Evolutionary conservation across 106 monocot species (phyloP).

Genomic region (Dioscorea zingiberensis): DNA sequence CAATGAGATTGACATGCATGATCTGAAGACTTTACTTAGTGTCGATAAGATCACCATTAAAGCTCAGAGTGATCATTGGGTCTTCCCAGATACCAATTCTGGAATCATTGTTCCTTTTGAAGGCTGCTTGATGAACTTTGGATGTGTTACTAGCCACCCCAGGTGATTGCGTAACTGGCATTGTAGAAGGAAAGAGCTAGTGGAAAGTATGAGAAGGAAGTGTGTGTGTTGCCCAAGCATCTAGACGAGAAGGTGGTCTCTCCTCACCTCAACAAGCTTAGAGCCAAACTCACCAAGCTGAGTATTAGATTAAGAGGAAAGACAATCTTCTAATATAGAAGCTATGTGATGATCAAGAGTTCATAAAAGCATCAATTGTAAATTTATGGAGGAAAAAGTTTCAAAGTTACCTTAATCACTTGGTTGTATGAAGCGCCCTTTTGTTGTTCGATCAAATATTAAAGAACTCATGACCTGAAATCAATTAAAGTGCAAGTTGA

Average conservation of each 20-base stretch:
- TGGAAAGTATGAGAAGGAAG: conserved; percentile 85
- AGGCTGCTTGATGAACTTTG: conserved; percentile 84
- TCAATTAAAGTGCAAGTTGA: no score
- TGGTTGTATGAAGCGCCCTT: no score
- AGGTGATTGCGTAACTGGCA: conserved; percentile 86
- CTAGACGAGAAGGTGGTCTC: conserved; percentile 90
- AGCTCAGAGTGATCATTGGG: conserved; percentile 83
- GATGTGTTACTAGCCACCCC: conserved; percentile 79
- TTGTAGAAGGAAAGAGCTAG: conserved; percentile 70
- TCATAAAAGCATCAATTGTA: no score
- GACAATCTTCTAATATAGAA: no score
- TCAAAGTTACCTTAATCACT: no score
- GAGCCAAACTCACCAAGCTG: conserved; percentile 83
- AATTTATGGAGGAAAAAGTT: no score
- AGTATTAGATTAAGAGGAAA: no score
- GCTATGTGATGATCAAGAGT: no score
- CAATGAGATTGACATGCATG: conserved; percentile 89
- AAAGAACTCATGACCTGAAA: no score
- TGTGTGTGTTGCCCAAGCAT: no score
- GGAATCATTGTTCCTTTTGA: conserved; percentile 80
- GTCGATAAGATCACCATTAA: conserved; percentile 89
- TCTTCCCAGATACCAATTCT: conserved; percentile 70
- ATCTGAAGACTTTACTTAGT: conserved; percentile 70
- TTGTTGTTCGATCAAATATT: no score
- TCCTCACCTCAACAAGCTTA: conserved; percentile 69